Percentiles rank a stretch among this genome's conserved stretches.
These are phyloP conservation scores for Sarcocystis neurona DNA, from an alignment of 169 alveolate species.

Conservation along the genomic window DNA sequence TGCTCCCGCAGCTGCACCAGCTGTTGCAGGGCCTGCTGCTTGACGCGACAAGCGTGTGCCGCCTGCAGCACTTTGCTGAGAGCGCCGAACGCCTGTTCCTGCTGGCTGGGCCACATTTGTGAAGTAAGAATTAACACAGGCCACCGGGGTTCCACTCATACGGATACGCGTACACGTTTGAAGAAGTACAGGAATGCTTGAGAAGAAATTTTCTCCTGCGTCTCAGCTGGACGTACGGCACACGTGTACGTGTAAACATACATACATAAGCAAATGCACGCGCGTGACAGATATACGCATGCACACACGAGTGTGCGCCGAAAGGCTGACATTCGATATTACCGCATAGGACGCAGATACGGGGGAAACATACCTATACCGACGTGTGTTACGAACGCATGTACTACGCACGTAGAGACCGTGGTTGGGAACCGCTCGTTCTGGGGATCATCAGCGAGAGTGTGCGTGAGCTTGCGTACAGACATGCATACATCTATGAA, in stretches of 20 bases:
- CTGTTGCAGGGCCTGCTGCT: not conserved
- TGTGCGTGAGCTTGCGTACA: no score
- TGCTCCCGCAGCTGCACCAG: not conserved
- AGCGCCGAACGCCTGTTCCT: constrained; percentile 30
- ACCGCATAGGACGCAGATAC: no score
- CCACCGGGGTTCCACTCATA: no score
- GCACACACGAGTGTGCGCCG: no score
- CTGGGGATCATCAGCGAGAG: not conserved
- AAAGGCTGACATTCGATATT: no score
- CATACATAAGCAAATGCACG: not conserved
- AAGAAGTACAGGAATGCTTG: no score
- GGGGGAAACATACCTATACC: not conserved
- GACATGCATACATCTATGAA: not conserved
- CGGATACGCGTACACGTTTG: no score
- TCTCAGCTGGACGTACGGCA: no score
- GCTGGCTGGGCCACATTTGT: constrained; percentile 1
- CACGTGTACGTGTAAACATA: not conserved
- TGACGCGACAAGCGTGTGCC: not conserved
- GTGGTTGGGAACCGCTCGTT: not conserved
- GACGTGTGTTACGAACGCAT: not conserved
- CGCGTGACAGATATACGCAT: no score
- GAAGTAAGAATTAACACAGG: no score
- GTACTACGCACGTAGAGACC: not conserved
- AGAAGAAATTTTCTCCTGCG: no score
- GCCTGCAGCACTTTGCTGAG: not conserved